phyloP scores from a whole-genome alignment of 129 eudicot species.

The Lonicera japonica region DNA sequence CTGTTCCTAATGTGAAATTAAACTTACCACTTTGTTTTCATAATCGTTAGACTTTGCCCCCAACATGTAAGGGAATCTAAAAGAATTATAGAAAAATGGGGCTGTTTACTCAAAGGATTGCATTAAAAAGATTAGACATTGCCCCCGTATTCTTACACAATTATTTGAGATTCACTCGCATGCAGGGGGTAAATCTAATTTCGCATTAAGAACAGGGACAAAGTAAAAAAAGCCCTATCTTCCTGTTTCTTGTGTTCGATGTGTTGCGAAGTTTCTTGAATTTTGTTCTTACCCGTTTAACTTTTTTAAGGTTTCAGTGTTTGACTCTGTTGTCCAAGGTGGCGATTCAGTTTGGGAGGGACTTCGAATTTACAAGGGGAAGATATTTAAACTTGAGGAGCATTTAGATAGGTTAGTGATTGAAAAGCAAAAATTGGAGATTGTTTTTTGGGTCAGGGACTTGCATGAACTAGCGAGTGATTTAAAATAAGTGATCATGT shows the following conservation, averaged over 20 bases:
- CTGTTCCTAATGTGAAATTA: background rate
- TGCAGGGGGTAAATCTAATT: too few relatives aligned
- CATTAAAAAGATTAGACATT: too few relatives aligned
- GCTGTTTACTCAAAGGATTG: too few relatives aligned
- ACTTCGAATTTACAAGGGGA: constrained; percentile 74
- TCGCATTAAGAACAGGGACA: too few relatives aligned
- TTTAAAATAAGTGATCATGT: background rate
- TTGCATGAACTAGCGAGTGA: too few relatives aligned
- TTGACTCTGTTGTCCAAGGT: constrained; percentile 98
- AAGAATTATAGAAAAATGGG: too few relatives aligned
- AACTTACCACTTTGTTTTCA: too few relatives aligned
- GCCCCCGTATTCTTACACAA: too few relatives aligned
- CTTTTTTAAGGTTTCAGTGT: constrained; percentile 74
- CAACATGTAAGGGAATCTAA: too few relatives aligned
- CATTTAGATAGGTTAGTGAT: constrained; percentile 80
- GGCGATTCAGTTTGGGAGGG: constrained; percentile 99
- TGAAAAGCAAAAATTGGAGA: background rate
- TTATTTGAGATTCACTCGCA: background rate
- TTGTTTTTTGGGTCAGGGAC: too few relatives aligned
- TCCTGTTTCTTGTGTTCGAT: background rate
- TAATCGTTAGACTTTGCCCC: too few relatives aligned
- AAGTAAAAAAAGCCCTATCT: background rate
- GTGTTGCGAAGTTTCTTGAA: background rate
- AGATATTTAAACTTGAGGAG: constrained; percentile 91
- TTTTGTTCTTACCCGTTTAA: constrained; percentile 12